These are phyloP conservation scores for Selenicereus undatus DNA, from an alignment of 148 eudicot species.

Conservation along the genomic window DNA sequence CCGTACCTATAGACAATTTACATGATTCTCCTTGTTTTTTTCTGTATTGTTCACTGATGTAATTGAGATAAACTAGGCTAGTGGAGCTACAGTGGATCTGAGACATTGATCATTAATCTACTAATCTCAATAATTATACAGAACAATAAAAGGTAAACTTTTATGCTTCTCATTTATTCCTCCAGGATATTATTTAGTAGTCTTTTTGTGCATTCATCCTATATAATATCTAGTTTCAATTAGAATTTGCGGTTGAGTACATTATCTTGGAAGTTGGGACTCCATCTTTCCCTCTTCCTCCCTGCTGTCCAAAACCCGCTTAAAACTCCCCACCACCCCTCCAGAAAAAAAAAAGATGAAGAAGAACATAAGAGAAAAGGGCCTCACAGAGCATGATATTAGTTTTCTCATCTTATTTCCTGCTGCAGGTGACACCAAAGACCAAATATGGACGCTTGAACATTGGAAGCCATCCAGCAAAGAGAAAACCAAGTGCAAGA, in stretches of 20 bases:
- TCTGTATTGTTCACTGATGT: neutral
- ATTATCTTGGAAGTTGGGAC: neutral
- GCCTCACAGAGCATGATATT: neutral
- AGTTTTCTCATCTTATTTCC: neutral
- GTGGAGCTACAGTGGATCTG: neutral
- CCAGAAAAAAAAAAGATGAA: too few relatives aligned
- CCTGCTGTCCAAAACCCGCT: neutral
- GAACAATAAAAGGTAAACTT: neutral
- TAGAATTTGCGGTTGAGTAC: neutral
- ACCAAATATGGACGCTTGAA: slow-evolving; percentile 82
- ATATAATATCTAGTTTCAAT: neutral
- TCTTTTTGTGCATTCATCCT: neutral
- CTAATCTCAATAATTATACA: too few relatives aligned
- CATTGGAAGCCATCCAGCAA: slow-evolving; percentile 89
- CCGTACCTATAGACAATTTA: neutral
- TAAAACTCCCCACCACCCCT: neutral
- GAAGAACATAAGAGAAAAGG: too few relatives aligned
- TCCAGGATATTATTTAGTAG: neutral
- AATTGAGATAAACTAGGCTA: neutral
- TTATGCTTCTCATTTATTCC: too few relatives aligned
- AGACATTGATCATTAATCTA: neutral
- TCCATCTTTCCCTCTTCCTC: neutral
- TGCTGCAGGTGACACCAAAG: slow-evolving; percentile 72
- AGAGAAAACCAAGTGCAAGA: slow-evolving; percentile 81
- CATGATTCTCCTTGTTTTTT: neutral